These are phyloP conservation scores for Malus hybrid DNA, from an alignment of 331 rosid genomes.

Conservation along the genomic window DNA sequence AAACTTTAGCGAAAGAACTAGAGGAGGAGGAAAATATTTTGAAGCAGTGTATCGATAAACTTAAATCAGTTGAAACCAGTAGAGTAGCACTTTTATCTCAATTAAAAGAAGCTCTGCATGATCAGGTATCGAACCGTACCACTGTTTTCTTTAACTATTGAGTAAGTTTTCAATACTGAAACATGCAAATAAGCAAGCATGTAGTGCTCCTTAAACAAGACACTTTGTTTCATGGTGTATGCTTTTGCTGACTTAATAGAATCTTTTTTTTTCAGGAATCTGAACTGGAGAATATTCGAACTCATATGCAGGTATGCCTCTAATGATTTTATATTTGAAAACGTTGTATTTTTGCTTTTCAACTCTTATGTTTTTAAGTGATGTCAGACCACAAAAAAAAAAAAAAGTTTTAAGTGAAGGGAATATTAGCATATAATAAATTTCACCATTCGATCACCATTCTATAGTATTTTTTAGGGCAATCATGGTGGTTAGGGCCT, in stretches of 20 bases:
- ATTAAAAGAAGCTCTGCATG: conserved; percentile 75
- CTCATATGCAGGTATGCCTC: conserved; percentile 81
- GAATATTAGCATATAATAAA: neutral
- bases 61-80: conserved; percentile 63
- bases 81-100: conserved; percentile 72
- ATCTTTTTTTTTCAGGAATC: conserved; percentile 51
- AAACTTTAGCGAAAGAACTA: conserved; percentile 55
- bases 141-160: neutral
- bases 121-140: conserved; percentile 43
- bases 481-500: neutral
- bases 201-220: neutral
- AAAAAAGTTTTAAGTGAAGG: neutral
- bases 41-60: conserved; percentile 68
- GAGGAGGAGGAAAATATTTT: conserved; percentile 68
- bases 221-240: neutral
- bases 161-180: neutral
- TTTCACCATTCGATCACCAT: neutral
- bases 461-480: too few species aligned
- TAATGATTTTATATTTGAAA: neutral
- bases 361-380: neutral
- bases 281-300: conserved; percentile 71
- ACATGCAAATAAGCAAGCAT: neutral
- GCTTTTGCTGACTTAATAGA: neutral
- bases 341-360: neutral
- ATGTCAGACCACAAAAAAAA: too few species aligned